Conservation (phyloP, 441 rosid genomes). For the Corymbia citriodora region DNA sequence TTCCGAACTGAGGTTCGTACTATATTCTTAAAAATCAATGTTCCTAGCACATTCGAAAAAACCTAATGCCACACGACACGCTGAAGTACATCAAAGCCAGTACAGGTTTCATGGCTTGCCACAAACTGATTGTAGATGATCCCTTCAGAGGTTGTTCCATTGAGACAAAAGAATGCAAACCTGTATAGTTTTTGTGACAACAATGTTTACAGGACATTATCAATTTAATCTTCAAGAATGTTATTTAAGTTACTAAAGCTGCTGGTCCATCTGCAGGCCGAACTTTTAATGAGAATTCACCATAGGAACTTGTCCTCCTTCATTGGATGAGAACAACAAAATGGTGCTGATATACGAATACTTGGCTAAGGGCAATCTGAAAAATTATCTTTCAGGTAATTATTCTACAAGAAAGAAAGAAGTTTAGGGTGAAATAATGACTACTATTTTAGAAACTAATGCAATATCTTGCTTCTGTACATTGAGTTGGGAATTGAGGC, state of each 20-base stretch:
- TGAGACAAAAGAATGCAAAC: background rate
- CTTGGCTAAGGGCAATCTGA: constrained; percentile 17
- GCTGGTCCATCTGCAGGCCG: background rate
- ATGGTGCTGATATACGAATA: constrained; percentile 10
- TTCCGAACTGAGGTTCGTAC: constrained; percentile 8
- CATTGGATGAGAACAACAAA: background rate
- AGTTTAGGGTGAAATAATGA: background rate
- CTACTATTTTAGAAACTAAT: background rate
- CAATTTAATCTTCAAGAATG: background rate
- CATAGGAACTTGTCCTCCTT: constrained; percentile 12
- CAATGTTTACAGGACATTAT: background rate
- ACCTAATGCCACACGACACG: background rate
- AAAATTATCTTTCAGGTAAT: constrained; percentile 6
- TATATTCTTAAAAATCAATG: background rate
- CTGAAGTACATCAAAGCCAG: background rate
- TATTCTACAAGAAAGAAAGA: background rate
- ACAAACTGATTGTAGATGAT: background rate
- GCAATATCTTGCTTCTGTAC: background rate
- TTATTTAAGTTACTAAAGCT: background rate
- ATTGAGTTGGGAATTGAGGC: constrained; percentile 32
- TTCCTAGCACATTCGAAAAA: background rate
- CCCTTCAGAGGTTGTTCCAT: background rate
- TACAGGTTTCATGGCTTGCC: background rate
- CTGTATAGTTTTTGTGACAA: background rate
- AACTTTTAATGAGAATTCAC: constrained; percentile 14